Percentiles rank a stretch among this genome's conserved stretches.
phyloP scores from a whole-genome alignment of 345 rosid species.

The Pugionium cornutum region DNA sequence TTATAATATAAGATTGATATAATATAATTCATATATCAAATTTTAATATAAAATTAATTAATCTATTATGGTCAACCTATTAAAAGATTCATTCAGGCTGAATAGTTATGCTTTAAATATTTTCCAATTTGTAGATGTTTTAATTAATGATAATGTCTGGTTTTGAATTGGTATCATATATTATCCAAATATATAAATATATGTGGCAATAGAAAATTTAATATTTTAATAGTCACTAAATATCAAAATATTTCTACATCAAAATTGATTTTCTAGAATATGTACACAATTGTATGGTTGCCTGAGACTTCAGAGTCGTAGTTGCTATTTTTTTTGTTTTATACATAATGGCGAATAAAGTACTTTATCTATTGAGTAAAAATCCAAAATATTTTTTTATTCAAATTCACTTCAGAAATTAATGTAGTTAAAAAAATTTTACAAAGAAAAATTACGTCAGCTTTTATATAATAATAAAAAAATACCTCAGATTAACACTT shows the following conservation, averaged over 20 bases:
- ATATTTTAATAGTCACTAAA: neutral
- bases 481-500: too few relatives aligned
- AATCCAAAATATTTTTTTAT: neutral
- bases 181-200: neutral
- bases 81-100: too few relatives aligned
- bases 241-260: slow-evolving; percentile 26
- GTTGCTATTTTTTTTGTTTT: neutral
- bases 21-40: too few relatives aligned
- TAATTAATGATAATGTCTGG: too few relatives aligned
- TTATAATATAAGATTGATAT: too few relatives aligned
- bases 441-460: neutral
- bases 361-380: neutral
- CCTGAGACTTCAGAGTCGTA: slow-evolving; percentile 12
- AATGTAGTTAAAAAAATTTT: neutral
- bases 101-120: too few relatives aligned
- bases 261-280: slow-evolving; percentile 20
- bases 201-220: neutral
- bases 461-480: too few relatives aligned
- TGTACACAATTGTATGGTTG: slow-evolving; percentile 21
- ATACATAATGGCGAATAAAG: neutral
- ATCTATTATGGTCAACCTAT: too few relatives aligned
- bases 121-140: too few relatives aligned
- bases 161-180: too few relatives aligned
- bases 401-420: neutral
- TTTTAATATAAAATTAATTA: too few relatives aligned